Percentiles rank a stretch among this genome's conserved stretches.
Conservation (phyloP, 441 rosid genomes). For the Pelargonium citronellum region DNA sequence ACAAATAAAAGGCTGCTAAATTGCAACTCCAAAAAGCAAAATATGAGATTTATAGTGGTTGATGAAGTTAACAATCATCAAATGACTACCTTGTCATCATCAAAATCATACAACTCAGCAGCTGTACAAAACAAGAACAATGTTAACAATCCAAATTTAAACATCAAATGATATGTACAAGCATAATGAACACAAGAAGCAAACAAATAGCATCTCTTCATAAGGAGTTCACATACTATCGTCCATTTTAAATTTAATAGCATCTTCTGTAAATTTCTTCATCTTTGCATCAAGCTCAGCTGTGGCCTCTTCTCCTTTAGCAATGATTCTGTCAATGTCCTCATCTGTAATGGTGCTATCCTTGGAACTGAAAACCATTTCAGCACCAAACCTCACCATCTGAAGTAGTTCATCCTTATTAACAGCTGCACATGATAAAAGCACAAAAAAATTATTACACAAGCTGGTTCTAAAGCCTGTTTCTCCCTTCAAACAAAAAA, state of each 20-base stretch:
- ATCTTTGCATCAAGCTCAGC: conserved; percentile 98
- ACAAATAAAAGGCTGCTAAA: conserved; percentile 3
- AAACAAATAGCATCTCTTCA: conserved; percentile 5
- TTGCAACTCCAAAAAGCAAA: conserved; percentile 7
- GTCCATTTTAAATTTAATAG: conserved; percentile 96
- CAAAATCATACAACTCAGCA: conserved; percentile 85
- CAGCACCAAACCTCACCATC: conserved; percentile 99
- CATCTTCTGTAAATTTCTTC: conserved; percentile 99
- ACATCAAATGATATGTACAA: conserved; percentile 4
- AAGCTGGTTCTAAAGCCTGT: not conserved
- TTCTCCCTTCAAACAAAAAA: not conserved
- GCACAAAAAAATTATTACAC: conserved; percentile 9
- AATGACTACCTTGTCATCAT: conserved; percentile 58
- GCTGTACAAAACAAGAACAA: conserved; percentile 38
- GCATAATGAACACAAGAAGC: not conserved
- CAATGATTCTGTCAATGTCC: conserved; percentile 93
- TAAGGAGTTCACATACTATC: conserved; percentile 54
- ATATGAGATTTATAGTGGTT: conserved; percentile 5
- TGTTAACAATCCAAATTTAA: not conserved
- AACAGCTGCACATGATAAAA: conserved; percentile 54
- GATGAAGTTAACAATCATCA: conserved; percentile 9
- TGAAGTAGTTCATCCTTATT: conserved; percentile 98
- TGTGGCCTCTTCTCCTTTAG: conserved; percentile 94
- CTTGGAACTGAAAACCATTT: conserved; percentile 99
- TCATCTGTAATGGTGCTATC: conserved; percentile 97